phyloP scores from a whole-genome alignment of 306 rosid genomes.

The Cucurbita moschata region DNA sequence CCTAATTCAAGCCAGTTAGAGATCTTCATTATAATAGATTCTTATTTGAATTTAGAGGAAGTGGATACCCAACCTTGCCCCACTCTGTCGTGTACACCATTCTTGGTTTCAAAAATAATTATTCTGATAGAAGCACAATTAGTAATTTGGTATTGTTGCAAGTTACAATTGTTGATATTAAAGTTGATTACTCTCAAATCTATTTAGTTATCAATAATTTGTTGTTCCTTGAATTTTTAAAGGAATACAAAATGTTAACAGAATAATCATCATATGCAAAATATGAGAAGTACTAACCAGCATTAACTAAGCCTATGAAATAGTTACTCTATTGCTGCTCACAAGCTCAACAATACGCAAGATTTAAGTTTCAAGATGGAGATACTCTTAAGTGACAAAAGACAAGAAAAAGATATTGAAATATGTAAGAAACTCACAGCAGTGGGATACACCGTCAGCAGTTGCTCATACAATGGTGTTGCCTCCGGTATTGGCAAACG shows the following conservation, averaged over 20 bases:
- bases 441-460: constrained; percentile 62
- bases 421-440: constrained; percentile 41
- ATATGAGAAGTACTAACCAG: background rate
- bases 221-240: background rate
- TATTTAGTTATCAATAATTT: background rate
- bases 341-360: background rate
- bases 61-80: background rate
- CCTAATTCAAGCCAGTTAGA: background rate
- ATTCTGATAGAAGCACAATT: background rate
- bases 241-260: background rate
- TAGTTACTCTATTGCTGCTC: background rate
- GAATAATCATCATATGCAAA: background rate
- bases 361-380: background rate
- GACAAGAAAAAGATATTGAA: background rate
- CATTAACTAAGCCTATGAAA: background rate
- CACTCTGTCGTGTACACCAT: background rate
- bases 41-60: background rate
- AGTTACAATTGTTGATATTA: background rate
- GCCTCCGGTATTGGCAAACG: constrained; percentile 80
- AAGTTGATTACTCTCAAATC: background rate
- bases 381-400: background rate
- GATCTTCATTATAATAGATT: background rate
- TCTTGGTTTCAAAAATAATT: background rate
- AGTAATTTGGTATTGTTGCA: background rate
- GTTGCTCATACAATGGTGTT: constrained; percentile 69